These are phyloP conservation scores for Ambrosiella xylebori DNA, from an alignment of 2,329 filamentous ascomycete genomes.

Conservation along the genomic window DNA sequence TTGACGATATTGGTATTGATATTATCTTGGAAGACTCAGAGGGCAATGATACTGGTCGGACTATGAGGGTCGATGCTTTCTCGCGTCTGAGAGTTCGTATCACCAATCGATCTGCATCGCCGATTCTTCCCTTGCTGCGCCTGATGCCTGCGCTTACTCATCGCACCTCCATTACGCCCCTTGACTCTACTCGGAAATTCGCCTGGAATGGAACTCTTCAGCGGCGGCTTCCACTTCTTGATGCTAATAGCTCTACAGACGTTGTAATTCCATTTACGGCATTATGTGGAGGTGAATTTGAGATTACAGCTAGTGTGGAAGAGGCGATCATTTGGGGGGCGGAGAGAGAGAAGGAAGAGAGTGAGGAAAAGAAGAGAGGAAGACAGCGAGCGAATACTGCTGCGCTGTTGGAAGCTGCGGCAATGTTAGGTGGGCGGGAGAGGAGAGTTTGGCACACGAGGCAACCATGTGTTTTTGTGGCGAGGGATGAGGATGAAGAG, in stretches of 20 bases:
- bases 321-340: conserved; percentile 45
- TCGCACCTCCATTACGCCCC: conserved; percentile 51
- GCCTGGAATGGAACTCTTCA: conserved; percentile 77
- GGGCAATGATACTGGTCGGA: conserved; percentile 17
- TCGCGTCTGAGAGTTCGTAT: conserved; percentile 52
- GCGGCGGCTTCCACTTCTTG: conserved; percentile 47
- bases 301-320: conserved; percentile 64
- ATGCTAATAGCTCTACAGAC: conserved; percentile 39
- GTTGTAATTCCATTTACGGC: conserved; percentile 54
- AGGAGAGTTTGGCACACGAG: conserved; percentile 48
- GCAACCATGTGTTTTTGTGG: conserved; percentile 36
- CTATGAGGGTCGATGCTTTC: conserved; percentile 31
- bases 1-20: conserved; percentile 60
- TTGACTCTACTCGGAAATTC: conserved; percentile 69
- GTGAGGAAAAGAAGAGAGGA: conserved; percentile 16
- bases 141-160: conserved; percentile 62
- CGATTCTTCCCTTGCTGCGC: conserved; percentile 56
- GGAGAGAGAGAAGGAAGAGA: conserved; percentile 18
- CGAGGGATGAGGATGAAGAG: conserved; percentile 25
- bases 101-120: conserved; percentile 51
- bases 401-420: conserved; percentile 35
- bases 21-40: conserved; percentile 15
- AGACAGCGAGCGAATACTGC: conserved; percentile 35
- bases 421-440: conserved; percentile 37
- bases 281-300: conserved; percentile 66